Evolutionary conservation across 2,329 filamentous ascomycete species (phyloP).

Genomic region (Drechslerella coelobrocha): DNA sequence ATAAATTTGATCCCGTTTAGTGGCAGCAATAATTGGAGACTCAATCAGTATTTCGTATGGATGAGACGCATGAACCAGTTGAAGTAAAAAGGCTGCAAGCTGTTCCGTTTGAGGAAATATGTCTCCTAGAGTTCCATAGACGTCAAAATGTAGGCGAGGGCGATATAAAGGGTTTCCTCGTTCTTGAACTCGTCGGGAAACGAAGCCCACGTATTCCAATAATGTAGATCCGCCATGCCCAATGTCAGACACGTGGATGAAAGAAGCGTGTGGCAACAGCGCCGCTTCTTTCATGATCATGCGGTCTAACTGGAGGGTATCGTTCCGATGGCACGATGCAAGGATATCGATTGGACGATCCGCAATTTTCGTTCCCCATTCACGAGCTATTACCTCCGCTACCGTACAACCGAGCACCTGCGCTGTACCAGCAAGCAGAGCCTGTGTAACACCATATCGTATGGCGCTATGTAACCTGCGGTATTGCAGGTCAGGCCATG

Average conservation of each 20-base stretch:
- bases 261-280: conserved; percentile 51
- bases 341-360: conserved; percentile 48
- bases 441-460: conserved; percentile 50
- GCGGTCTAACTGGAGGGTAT: conserved; percentile 50
- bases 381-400: conserved; percentile 49
- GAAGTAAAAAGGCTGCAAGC: conserved; percentile 31
- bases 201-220: conserved; percentile 44
- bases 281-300: conserved; percentile 52
- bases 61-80: conserved; percentile 28
- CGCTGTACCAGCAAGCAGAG: conserved; percentile 49
- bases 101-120: conserved; percentile 25
- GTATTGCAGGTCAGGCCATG: conserved; percentile 15
- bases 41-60: conserved; percentile 51
- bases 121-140: conserved; percentile 51
- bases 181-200: conserved; percentile 39
- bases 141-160: conserved; percentile 51
- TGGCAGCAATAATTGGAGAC: conserved; percentile 49
- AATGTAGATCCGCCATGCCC: conserved; percentile 28
- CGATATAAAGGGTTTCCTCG: conserved; percentile 36
- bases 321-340: conserved; percentile 51
- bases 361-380: conserved; percentile 42
- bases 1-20: conserved; percentile 48
- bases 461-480: conserved; percentile 48
- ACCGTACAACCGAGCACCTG: conserved; percentile 38
- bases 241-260: conserved; percentile 50